A percentile compares a stretch with the other conserved stretches of the same genome.
Conservation (phyloP, 352 stramenopile genomes). For the Globisporangium paroecandrum region DNA sequence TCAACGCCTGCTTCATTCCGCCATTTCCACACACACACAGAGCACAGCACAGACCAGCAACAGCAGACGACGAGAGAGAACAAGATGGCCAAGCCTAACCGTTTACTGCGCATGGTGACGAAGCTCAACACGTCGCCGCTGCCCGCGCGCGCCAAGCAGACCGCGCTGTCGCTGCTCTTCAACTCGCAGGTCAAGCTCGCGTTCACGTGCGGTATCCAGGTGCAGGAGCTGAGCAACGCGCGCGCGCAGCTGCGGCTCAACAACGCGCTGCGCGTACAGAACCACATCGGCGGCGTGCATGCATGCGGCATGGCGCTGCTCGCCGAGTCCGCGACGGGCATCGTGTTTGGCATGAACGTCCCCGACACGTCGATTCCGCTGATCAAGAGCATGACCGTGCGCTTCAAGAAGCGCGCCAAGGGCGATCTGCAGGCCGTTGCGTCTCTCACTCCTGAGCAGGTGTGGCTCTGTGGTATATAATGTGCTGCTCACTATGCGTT, state of each 20-base stretch:
- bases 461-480: slow-evolving; percentile 12
- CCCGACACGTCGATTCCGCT: slow-evolving; percentile 74
- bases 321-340: slow-evolving; percentile 77
- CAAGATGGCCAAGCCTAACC: slow-evolving; percentile 41
- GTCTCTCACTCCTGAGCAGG: slow-evolving; percentile 63
- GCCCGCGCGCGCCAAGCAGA: slow-evolving; percentile 32
- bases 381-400: slow-evolving; percentile 82
- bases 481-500: background rate
- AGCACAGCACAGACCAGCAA: background rate
- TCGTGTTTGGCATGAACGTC: slow-evolving; percentile 87
- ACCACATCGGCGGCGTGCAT: slow-evolving; percentile 87
- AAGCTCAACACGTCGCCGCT: slow-evolving; percentile 47
- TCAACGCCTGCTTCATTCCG: background rate
- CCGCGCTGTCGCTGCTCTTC: slow-evolving; percentile 71
- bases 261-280: slow-evolving; percentile 78
- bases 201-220: slow-evolving; percentile 65
- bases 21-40: background rate
- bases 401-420: slow-evolving; percentile 69
- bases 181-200: slow-evolving; percentile 86
- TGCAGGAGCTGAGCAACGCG: slow-evolving; percentile 53
- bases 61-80: background rate
- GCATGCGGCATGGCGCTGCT: slow-evolving; percentile 84
- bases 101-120: slow-evolving; percentile 48
- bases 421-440: slow-evolving; percentile 72
- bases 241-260: slow-evolving; percentile 56